These are phyloP conservation scores for Solanum commersonii DNA, from an alignment of 257 asterid genomes.

Conservation along the genomic window DNA sequence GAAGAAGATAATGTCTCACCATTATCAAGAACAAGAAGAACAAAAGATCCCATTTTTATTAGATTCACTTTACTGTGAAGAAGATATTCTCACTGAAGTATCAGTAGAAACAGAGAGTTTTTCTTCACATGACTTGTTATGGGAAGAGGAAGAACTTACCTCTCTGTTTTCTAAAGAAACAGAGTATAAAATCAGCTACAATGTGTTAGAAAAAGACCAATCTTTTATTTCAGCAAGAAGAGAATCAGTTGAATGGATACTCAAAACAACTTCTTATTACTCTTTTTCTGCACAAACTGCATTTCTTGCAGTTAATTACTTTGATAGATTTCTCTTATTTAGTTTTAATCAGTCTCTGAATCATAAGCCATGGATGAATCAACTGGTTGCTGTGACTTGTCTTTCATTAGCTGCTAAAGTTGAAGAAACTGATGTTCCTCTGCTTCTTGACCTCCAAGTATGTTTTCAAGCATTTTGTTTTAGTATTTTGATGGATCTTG, in stretches of 20 bases:
- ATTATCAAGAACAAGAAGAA: slow-evolving; percentile 2
- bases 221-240: slow-evolving; percentile 21
- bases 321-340: slow-evolving; percentile 44
- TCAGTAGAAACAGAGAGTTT: slow-evolving; percentile 10
- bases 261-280: slow-evolving; percentile 30
- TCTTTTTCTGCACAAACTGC: slow-evolving; percentile 67
- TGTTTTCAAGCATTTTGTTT: background rate
- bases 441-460: slow-evolving; percentile 74
- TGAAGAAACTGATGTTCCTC: slow-evolving; percentile 70
- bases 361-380: slow-evolving; percentile 63
- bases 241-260: slow-evolving; percentile 64
- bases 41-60: slow-evolving; percentile 16
- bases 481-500: background rate
- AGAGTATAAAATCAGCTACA: slow-evolving; percentile 17
- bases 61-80: slow-evolving; percentile 42
- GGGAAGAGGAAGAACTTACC: slow-evolving; percentile 43
- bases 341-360: slow-evolving; percentile 13
- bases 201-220: slow-evolving; percentile 12
- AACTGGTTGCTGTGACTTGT: slow-evolving; percentile 73
- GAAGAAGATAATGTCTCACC: slow-evolving; percentile 40
- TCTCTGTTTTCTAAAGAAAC: slow-evolving; percentile 48
- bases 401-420: slow-evolving; percentile 82
- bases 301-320: slow-evolving; percentile 59
- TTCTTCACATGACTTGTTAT: slow-evolving; percentile 14
- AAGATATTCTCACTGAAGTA: slow-evolving; percentile 3